phyloP scores from a whole-genome alignment of 1,139 yeast genomes.

The Geotrichum cucujoidarum region DNA sequence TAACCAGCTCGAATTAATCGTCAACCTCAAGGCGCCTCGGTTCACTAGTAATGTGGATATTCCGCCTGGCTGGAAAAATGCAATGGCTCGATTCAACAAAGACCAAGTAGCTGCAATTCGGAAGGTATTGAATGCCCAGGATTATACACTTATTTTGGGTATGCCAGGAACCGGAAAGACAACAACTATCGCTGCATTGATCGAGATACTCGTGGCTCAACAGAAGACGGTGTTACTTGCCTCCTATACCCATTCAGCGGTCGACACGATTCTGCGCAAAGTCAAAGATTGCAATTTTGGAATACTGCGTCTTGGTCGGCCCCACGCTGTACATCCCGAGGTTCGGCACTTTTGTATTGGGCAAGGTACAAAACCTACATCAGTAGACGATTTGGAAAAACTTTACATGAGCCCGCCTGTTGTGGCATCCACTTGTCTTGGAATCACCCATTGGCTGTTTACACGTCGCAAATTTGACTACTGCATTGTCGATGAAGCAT shows the following conservation, averaged over 20 bases:
- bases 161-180: conserved; percentile 99
- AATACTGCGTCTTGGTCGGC: conserved; percentile 39
- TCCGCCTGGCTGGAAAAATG: no score
- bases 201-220: conserved; percentile 52
- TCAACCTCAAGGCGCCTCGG: conserved; percentile 51
- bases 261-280: conserved; percentile 81
- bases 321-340: conserved; percentile 54
- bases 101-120: conserved; percentile 71
- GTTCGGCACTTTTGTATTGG: conserved; percentile 46
- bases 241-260: conserved; percentile 93
- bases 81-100: conserved; percentile 49
- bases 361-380: conserved; percentile 36
- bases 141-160: conserved; percentile 78
- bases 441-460: conserved; percentile 55
- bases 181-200: conserved; percentile 76
- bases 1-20: conserved; percentile 49
- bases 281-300: conserved; percentile 48
- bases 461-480: conserved; percentile 68
- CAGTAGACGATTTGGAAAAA: conserved; percentile 41
- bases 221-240: conserved; percentile 68
- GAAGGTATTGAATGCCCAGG: conserved; percentile 58
- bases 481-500: conserved; percentile 94
- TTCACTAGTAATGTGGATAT: no score
- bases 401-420: conserved; percentile 60
- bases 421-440: conserved; percentile 86